Conservation (phyloP, 2,329 filamentous ascomycete species). For the Elsinoe batatas region DNA sequence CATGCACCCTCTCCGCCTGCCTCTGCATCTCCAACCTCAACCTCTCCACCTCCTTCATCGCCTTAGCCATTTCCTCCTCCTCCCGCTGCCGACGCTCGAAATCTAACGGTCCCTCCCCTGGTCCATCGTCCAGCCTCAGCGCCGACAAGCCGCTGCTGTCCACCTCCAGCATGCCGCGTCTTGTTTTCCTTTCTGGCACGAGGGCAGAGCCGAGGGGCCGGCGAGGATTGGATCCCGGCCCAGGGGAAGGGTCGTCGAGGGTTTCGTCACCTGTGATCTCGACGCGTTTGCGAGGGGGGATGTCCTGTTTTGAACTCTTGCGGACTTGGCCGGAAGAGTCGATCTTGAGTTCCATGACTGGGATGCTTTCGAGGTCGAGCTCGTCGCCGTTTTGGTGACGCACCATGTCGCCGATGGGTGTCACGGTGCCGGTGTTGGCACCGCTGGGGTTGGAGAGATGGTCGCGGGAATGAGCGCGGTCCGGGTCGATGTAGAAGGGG, state of each 20-base stretch:
- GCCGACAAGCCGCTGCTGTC: slow-evolving; percentile 73
- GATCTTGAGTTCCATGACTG: slow-evolving; percentile 85
- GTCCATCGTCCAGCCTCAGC: slow-evolving; percentile 55
- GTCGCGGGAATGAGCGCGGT: slow-evolving; percentile 17
- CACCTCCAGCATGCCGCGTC: slow-evolving; percentile 66
- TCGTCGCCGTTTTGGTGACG: slow-evolving; percentile 59
- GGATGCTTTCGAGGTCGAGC: slow-evolving; percentile 87
- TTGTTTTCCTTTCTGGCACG: slow-evolving; percentile 26
- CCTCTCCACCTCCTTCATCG: slow-evolving; percentile 79
- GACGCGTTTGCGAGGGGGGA: slow-evolving; percentile 27
- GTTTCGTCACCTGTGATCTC: slow-evolving; percentile 42
- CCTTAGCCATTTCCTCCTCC: slow-evolving; percentile 79
- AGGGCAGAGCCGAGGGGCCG: no score
- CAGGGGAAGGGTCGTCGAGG: slow-evolving; percentile 28
- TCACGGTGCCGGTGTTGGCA: slow-evolving; percentile 49
- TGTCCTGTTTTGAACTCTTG: not conserved
- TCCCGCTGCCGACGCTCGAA: slow-evolving; percentile 61
- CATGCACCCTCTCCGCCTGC: slow-evolving; percentile 64
- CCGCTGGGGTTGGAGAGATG: not conserved
- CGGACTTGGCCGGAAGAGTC: slow-evolving; percentile 29
- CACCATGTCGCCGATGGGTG: slow-evolving; percentile 68
- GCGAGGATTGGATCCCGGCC: slow-evolving; percentile 2
- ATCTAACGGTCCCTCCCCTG: slow-evolving; percentile 35
- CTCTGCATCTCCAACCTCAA: slow-evolving; percentile 82
- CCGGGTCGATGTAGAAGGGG: slow-evolving; percentile 74